Percentiles rank a stretch among this genome's conserved stretches.
phyloP scores from a whole-genome alignment of 495 filamentous ascomycete species.

The Podospora conica region DNA sequence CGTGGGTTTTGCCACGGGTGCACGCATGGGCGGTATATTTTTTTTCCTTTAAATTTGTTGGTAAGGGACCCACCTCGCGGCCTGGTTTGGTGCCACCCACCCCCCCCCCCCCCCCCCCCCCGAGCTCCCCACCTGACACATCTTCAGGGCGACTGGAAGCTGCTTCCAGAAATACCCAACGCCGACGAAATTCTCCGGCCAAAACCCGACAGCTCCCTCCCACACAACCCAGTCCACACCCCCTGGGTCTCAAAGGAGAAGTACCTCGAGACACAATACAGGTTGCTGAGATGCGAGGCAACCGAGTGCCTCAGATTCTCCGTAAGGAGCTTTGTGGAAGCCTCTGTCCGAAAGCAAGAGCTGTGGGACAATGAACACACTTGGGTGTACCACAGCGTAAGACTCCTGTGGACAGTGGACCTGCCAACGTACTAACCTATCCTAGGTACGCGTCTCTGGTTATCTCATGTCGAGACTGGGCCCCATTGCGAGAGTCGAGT shows the following conservation, averaged over 20 bases:
- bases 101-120: too few species aligned
- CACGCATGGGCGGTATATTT: too few species aligned
- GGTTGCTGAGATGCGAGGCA: constrained; percentile 59
- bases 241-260: constrained; percentile 41
- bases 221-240: constrained; percentile 28
- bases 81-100: too few species aligned
- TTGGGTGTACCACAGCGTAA: constrained; percentile 70
- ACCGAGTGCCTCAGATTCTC: constrained; percentile 54
- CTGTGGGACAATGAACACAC: constrained; percentile 48
- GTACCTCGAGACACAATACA: constrained; percentile 60
- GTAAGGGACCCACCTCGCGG: too few species aligned
- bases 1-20: too few species aligned
- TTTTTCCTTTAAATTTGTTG: too few species aligned
- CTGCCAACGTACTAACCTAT: constrained; percentile 1
- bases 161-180: constrained; percentile 40
- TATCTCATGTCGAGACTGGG: constrained; percentile 58
- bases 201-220: constrained; percentile 30
- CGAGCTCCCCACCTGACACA: not conserved
- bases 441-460: constrained; percentile 59
- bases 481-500: constrained; percentile 60
- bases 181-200: constrained; percentile 32
- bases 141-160: constrained; percentile 33
- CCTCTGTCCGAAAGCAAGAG: constrained; percentile 39
- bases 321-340: constrained; percentile 33
- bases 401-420: constrained; percentile 5